These are phyloP conservation scores for Sphaerulina musiva DNA, from an alignment of 2,329 filamentous ascomycete genomes.

Conservation along the genomic window DNA sequence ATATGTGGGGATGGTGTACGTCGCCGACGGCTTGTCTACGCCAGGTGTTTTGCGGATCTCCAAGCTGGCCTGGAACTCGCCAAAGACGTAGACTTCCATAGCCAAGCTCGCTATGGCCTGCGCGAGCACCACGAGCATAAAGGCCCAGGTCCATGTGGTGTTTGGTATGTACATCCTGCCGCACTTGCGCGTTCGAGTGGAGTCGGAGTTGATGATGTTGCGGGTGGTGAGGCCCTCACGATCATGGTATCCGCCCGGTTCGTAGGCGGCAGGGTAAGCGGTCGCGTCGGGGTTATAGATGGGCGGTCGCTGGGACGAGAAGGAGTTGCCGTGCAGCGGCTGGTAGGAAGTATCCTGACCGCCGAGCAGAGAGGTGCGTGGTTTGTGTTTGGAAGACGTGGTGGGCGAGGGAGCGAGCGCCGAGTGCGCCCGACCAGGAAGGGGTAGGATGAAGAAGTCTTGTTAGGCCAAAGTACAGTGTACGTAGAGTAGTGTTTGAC, in stretches of 20 bases:
- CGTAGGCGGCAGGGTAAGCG: conserved; percentile 31
- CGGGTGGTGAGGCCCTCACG: conserved; percentile 45
- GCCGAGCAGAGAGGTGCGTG: conserved; percentile 54
- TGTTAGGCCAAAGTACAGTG: no score
- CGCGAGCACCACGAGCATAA: conserved; percentile 64
- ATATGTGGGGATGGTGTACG: conserved; percentile 76
- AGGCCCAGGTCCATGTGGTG: conserved; percentile 81
- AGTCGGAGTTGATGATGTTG: conserved; percentile 22
- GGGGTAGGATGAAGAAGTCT: not conserved
- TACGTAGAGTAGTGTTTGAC: not conserved
- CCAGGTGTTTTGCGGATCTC: conserved; percentile 14
- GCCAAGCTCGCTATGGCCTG: conserved; percentile 76
- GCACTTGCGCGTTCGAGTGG: conserved; percentile 31
- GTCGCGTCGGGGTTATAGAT: conserved; percentile 21
- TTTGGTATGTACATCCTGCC: conserved; percentile 68
- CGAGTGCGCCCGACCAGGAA: conserved; percentile 19
- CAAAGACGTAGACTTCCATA: conserved; percentile 89
- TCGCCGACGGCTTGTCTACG: conserved; percentile 10
- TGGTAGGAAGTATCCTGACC: conserved; percentile 38
- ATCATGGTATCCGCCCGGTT: conserved; percentile 44
- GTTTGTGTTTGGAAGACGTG: conserved; percentile 45
- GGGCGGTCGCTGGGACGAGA: conserved; percentile 24
- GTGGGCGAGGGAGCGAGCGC: conserved; percentile 26
- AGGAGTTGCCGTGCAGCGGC: conserved; percentile 41
- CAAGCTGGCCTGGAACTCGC: conserved; percentile 65